Base-by-base conservation (phyloP, 768 basidiomycete species). In the Daedaleopsis sinensis region DNA sequence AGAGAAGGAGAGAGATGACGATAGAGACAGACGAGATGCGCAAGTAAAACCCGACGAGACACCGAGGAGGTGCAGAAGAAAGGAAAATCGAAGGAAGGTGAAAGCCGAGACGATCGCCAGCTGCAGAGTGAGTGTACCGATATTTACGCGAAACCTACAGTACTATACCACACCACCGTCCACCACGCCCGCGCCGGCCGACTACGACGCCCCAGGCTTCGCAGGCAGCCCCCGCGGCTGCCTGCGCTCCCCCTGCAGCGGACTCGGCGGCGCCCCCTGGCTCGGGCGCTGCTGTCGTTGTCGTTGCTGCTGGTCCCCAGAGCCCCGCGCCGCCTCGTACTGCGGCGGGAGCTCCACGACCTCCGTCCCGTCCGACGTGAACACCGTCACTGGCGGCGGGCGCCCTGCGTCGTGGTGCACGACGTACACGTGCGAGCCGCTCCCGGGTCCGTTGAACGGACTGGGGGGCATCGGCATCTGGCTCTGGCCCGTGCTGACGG, bases 301-400 rank as follows among this genome's bases (percentile, higher is more conserved):
- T n/a, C 13, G 38, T 19, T 21, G 12, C 7, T 7, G 27, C 27
- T 32, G n/a, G 8, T n/a, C 16, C 11, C 19, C 16, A 1, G 43
- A 37, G 48, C 42, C 49, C 18, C 36, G 42, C 11, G 61, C 56
- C 5, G 52, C 51, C 54, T 65, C 71, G 46, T 86, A 87, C 38
- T 78, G 73, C 6, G 85, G 85, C 8, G 85, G 86, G 11, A 88
- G 75, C 72, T 88, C 86, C 11, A 85, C 82, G 7, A 87, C 81
- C 61, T 83, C 76, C 10, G 83, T 80, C 16, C 84, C 85, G 48
- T 80, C 78, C 55, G 78, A 75, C 55, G 84, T 81, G 64, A 81
- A 85, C 19, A 85, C 82, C 3, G 84, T 84, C 43, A 88, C 82
- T 5, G 62, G 62, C 0, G 86, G 86, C 18, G 84, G 72, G 16